These are phyloP conservation scores for Alloteropsis semialata DNA, from an alignment of 176 grass and related monocot species.

Conservation along the genomic window DNA sequence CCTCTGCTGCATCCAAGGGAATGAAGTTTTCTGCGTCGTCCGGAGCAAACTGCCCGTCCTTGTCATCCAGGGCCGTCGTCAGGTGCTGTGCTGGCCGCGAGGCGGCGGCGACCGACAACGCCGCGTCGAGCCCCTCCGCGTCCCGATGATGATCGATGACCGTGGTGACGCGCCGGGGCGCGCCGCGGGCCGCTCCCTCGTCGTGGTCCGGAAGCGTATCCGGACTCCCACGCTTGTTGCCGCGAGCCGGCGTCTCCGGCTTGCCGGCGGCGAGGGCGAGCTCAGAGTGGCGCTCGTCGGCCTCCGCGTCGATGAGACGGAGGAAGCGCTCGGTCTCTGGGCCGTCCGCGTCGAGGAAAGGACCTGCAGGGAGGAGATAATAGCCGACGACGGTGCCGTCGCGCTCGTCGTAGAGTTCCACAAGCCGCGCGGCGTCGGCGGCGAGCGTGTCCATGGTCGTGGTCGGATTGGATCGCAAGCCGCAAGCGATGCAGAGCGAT, in stretches of 20 bases:
- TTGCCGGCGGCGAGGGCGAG: neutral
- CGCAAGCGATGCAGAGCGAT: too few relatives aligned
- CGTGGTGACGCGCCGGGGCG: neutral
- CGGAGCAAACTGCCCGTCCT: neutral
- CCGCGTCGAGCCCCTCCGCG: neutral
- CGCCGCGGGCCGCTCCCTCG: neutral
- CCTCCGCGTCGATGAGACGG: neutral
- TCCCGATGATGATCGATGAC: neutral
- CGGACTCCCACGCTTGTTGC: neutral
- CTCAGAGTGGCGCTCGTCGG: neutral
- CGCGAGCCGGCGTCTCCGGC: neutral
- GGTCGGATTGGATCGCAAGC: too few relatives aligned
- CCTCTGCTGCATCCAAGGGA: neutral
- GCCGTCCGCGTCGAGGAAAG: neutral
- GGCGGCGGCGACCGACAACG: too few relatives aligned
- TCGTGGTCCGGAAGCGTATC: neutral
- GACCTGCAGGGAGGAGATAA: too few relatives aligned
- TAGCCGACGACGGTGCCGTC: too few relatives aligned
- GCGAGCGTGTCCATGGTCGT: too few relatives aligned
- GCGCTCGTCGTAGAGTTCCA: too few relatives aligned
- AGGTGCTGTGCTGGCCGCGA: too few relatives aligned
- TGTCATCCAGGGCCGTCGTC: neutral
- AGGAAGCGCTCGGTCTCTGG: neutral
- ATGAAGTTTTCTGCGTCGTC: neutral
- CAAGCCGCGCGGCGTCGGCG: too few relatives aligned